Evolutionary conservation across 1,139 yeast species (phyloP), one percentile per base, ranked within the genome.

Genomic region (Pichia norvegensis): DNA sequence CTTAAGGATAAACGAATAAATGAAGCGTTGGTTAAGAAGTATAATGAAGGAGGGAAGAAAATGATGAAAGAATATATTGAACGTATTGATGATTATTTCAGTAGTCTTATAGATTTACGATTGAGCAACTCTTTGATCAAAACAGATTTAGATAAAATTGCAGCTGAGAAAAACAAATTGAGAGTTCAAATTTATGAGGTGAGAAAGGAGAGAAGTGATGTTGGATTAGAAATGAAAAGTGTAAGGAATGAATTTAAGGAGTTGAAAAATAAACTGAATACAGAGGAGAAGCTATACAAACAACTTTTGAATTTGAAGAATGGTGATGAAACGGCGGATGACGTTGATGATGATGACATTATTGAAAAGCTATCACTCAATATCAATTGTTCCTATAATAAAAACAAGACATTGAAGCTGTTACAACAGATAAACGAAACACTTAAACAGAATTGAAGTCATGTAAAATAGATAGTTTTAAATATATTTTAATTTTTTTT

Each of bases 161-260:
- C 72, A 51, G 56, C 57, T 38, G 58, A 62, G 40, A 78, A 78
- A 54, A 67, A 68, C 43, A 67, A 65, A 3, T 51, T 69, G 20
- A 58, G 83, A 48, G 47, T 55, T n/a, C 57, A 64, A 40, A 69
- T 77, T 2, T 68, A 66, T 48, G 65, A 69, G 11, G 52, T 70
- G 10, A 61, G 73, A 42, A 59, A 67, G 38, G 62, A 67, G 13
- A 74, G 75, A 46, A 61, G 66, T 20, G 49, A 54, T 5, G 68
- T 74, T 21, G 73, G 72, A 4, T 61, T 69, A 31, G 65, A 70
- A 39, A 56, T 73, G 46, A 74, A 71, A 50, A 51, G 60, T 29
- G 48, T 71, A 21, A 62, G 82, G 46, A 39, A 51, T 1, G 59
- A 61, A 4, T 68, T 67, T 52, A 59, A 59, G 21, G 47, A 53